phyloP scores from a whole-genome alignment of 768 basidiomycete genomes.

The Phylloporus arenicola region DNA sequence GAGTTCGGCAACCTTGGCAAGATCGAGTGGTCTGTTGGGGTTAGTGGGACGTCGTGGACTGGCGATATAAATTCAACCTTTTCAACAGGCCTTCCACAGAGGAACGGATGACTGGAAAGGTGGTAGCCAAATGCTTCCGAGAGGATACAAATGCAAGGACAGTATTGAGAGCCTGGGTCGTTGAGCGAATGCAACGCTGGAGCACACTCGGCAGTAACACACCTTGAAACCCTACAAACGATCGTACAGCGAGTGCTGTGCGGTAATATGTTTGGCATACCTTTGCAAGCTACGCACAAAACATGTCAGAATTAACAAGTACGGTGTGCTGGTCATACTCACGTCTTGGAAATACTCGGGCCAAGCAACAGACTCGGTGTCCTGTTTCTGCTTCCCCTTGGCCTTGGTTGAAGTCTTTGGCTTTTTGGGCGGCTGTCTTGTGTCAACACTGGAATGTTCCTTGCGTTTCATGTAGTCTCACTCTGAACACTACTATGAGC shows the following conservation, averaged over 20 bases:
- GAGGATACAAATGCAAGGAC: slow-evolving; percentile 85
- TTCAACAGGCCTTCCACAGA: slow-evolving; percentile 81
- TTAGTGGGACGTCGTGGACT: neutral
- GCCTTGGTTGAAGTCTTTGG: neutral
- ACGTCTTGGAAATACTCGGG: slow-evolving; percentile 60
- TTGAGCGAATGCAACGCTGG: neutral
- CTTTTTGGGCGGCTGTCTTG: slow-evolving; percentile 11
- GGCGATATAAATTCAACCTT: slow-evolving; percentile 39
- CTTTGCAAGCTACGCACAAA: slow-evolving; percentile 49
- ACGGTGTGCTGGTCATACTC: neutral
- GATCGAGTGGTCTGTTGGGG: slow-evolving; percentile 61
- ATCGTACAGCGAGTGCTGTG: neutral
- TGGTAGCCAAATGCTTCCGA: slow-evolving; percentile 72
- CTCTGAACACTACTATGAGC: too few species aligned
- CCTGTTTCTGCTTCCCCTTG: slow-evolving; percentile 14
- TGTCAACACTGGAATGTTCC: neutral
- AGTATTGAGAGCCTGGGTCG: slow-evolving; percentile 71
- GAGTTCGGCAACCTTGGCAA: slow-evolving; percentile 77
- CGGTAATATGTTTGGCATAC: slow-evolving; percentile 27
- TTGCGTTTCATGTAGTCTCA: slow-evolving; percentile 21
- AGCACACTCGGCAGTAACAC: neutral
- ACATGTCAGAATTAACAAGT: slow-evolving; percentile 1
- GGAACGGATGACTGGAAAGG: slow-evolving; percentile 65
- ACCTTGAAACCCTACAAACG: slow-evolving; percentile 41
- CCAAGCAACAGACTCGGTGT: slow-evolving; percentile 34